A percentile compares a stretch with the other conserved stretches of the same genome.
phyloP scores from a whole-genome alignment of 345 rosid species.

The Reutealis trisperma region DNA sequence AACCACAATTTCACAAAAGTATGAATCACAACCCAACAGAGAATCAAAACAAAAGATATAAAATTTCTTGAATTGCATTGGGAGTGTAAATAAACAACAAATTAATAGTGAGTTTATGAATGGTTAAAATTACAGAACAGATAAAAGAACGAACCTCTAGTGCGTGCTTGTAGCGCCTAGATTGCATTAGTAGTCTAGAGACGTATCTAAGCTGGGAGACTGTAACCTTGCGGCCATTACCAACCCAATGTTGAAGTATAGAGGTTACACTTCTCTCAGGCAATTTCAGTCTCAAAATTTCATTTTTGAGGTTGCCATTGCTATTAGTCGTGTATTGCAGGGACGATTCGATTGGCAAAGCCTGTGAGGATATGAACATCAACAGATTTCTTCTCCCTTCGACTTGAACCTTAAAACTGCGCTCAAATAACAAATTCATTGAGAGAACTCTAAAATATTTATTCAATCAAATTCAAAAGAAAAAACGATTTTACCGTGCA shows the following conservation, averaged over 20 bases:
- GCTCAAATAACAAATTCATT: background rate
- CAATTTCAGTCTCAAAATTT: slow-evolving; percentile 40
- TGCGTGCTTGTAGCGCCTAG: slow-evolving; percentile 48
- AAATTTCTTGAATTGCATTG: background rate
- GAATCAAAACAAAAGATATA: background rate
- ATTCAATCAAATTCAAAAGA: background rate
- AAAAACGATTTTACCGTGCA: slow-evolving; percentile 5
- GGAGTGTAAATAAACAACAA: background rate
- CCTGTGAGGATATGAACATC: slow-evolving; percentile 35
- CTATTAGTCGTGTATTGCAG: background rate
- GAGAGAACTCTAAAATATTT: background rate
- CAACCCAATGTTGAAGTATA: slow-evolving; percentile 40
- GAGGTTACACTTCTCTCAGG: slow-evolving; percentile 29
- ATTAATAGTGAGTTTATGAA: background rate
- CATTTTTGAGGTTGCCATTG: slow-evolving; percentile 21
- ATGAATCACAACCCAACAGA: background rate
- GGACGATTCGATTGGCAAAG: slow-evolving; percentile 7
- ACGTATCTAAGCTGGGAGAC: slow-evolving; percentile 45
- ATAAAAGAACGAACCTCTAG: slow-evolving; percentile 44
- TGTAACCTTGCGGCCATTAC: slow-evolving; percentile 40
- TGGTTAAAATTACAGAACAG: background rate
- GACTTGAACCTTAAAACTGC: slow-evolving; percentile 1
- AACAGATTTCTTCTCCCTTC: background rate
- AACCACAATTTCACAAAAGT: background rate
- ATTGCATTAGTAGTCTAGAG: slow-evolving; percentile 34